These are phyloP conservation scores for Pseudocercospora pini-densiflorae DNA, from an alignment of 2,329 filamentous ascomycete species.

Conservation along the genomic window DNA sequence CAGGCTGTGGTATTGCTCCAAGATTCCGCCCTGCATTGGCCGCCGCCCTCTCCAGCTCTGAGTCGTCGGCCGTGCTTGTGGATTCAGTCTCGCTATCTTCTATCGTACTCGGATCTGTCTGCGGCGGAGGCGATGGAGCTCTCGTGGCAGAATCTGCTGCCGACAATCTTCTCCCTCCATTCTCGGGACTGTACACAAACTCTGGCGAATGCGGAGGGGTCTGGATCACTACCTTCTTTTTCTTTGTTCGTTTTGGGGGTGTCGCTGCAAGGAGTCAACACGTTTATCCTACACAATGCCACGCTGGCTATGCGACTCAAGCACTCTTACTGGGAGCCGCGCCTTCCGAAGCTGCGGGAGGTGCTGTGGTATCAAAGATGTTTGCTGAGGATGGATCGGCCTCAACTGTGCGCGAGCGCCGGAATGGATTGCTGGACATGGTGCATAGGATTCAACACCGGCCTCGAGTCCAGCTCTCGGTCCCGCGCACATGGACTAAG, in stretches of 20 bases:
- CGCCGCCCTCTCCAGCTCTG: conserved; percentile 28
- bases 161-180: conserved; percentile 24
- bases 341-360: conserved; percentile 7
- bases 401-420: conserved; percentile 32
- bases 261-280: conserved; percentile 30
- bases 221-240: conserved; percentile 37
- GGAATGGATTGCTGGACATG: conserved; percentile 42
- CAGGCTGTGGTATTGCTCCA: conserved; percentile 23
- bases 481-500: not conserved
- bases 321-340: conserved; percentile 30
- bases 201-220: conserved; percentile 36
- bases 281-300: conserved; percentile 12
- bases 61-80: conserved; percentile 28
- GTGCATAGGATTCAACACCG: conserved; percentile 3
- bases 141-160: conserved; percentile 24
- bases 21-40: conserved; percentile 31
- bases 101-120: conserved; percentile 14
- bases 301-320: conserved; percentile 6
- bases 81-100: conserved; percentile 29
- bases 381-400: conserved; percentile 23
- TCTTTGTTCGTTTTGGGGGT: conserved; percentile 30
- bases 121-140: conserved; percentile 25
- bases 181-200: conserved; percentile 11
- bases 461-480: conserved; percentile 13
- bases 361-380: conserved; percentile 13